phyloP scores from a whole-genome alignment of 2,329 filamentous ascomycete genomes.

The Leptoxyphium fumago region DNA sequence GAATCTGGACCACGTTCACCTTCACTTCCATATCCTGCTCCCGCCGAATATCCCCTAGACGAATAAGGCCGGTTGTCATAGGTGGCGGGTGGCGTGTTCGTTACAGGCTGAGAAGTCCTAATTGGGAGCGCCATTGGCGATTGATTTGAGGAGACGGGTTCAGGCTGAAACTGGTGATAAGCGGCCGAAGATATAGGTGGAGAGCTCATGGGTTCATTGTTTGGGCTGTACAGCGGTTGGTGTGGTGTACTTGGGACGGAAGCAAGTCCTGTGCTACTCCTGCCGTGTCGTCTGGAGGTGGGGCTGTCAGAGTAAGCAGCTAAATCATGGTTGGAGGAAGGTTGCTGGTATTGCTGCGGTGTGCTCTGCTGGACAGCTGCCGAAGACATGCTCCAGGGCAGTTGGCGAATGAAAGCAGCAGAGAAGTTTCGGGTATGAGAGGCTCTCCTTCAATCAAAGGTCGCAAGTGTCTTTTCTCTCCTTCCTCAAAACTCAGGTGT shows the following conservation, averaged over 20 bases:
- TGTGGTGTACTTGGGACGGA: conserved; percentile 25
- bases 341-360: conserved; percentile 13
- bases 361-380: conserved; percentile 18
- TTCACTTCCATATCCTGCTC: conserved; percentile 25
- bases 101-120: conserved; percentile 10
- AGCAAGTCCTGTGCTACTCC: conserved; percentile 26
- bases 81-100: conserved; percentile 9
- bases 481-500: no score
- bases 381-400: conserved; percentile 15
- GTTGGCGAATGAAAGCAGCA: background rate
- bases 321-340: conserved; percentile 2
- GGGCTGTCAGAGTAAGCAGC: conserved; percentile 15
- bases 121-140: conserved; percentile 11
- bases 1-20: conserved; percentile 15
- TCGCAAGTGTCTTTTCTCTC: no score
- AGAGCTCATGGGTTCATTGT: conserved; percentile 19
- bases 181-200: conserved; percentile 44
- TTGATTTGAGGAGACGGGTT: conserved; percentile 8
- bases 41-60: conserved; percentile 15
- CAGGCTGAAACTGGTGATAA: conserved; percentile 50
- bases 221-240: conserved; percentile 19
- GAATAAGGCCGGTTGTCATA: conserved; percentile 13
- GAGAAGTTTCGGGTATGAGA: no score
- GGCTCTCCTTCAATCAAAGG: no score
- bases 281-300: conserved; percentile 22